A percentile compares a stretch with the other conserved stretches of the same genome.
Evolutionary conservation across 2,329 filamentous ascomycete species (phyloP).

Genomic region (Parafenestella ontariensis): DNA sequence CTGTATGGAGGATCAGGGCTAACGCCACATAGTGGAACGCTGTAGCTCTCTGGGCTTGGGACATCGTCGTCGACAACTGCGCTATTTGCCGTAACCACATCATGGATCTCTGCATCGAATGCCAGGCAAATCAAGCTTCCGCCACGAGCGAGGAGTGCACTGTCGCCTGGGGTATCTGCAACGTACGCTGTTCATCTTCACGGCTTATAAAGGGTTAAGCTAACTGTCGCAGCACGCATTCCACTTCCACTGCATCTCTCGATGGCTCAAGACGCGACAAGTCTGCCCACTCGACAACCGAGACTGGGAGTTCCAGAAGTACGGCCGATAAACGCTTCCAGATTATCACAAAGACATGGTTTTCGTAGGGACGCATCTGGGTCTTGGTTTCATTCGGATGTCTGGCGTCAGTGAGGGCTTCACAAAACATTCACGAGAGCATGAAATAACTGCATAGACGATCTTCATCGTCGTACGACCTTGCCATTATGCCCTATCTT

Average conservation of each 20-base stretch:
- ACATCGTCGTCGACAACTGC: conserved; percentile 99
- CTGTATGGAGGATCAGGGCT: conserved; percentile 17
- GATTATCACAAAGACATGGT: not conserved
- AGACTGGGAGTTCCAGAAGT: conserved; percentile 99
- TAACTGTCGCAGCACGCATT: conserved; percentile 82
- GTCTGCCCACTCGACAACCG: conserved; percentile 97
- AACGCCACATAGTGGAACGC: conserved; percentile 82
- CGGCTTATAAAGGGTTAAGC: conserved; percentile 13
- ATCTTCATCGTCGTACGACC: conserved; percentile 12
- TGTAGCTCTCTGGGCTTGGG: conserved; percentile 98
- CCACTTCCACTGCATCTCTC: conserved; percentile 99
- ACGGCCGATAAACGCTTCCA: conserved; percentile 67
- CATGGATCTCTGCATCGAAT: conserved; percentile 99
- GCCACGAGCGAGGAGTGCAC: conserved; percentile 98
- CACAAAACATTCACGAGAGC: conserved; percentile 26
- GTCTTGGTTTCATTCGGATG: conserved; percentile 26
- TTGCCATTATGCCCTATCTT: conserved; percentile 14
- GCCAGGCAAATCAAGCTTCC: conserved; percentile 97
- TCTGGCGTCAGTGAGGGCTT: conserved; percentile 32
- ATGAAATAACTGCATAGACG: conserved; percentile 20
- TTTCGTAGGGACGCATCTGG: conserved; percentile 14
- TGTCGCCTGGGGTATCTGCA: conserved; percentile 98
- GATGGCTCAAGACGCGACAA: conserved; percentile 99
- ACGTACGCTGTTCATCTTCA: conserved; percentile 67
- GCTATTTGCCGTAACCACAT: conserved; percentile 99